Evolutionary conservation across 2,329 filamentous ascomycete genomes (phyloP).

Genomic region (Trichoderma lentiforme): DNA sequence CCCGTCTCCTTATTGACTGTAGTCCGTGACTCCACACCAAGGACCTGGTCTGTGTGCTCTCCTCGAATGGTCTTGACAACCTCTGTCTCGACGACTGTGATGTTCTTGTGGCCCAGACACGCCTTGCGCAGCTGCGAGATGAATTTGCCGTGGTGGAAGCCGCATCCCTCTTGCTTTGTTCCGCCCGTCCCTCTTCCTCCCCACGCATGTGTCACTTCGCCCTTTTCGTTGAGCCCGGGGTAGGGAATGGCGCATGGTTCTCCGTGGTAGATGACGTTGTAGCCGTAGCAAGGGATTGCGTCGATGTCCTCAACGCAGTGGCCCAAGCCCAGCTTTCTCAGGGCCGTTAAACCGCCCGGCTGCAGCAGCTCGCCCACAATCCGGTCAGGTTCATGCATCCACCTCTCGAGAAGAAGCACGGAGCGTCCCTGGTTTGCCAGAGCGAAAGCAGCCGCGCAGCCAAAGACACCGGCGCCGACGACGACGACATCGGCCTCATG

Average conservation of each 20-base stretch:
- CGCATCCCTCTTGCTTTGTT: conserved; percentile 62
- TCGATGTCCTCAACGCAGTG: conserved; percentile 89
- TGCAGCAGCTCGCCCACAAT: conserved; percentile 96
- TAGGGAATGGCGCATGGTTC: conserved; percentile 75
- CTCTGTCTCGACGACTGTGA: conserved; percentile 88
- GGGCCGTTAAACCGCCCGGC: conserved; percentile 79
- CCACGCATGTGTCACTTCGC: conserved; percentile 39
- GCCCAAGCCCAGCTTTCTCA: conserved; percentile 74
- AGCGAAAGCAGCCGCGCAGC: conserved; percentile 79
- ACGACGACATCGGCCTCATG: conserved; percentile 81
- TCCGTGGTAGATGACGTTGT: conserved; percentile 81
- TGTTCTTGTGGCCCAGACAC: conserved; percentile 72
- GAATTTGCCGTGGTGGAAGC: conserved; percentile 94
- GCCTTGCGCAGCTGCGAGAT: conserved; percentile 76
- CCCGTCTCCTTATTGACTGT: conserved; percentile 50
- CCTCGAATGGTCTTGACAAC: conserved; percentile 72
- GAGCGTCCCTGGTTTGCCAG: conserved; percentile 86
- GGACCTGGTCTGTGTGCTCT: conserved; percentile 64
- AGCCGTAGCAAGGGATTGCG: conserved; percentile 76
- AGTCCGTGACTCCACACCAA: conserved; percentile 78
- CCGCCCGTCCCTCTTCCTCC: conserved; percentile 33
- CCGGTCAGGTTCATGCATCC: conserved; percentile 86
- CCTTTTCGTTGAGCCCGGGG: conserved; percentile 56
- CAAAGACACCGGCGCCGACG: conserved; percentile 86
- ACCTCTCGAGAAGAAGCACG: conserved; percentile 84